phyloP scores from a whole-genome alignment of 106 monocot genomes.

The Vanilla planifolia region DNA sequence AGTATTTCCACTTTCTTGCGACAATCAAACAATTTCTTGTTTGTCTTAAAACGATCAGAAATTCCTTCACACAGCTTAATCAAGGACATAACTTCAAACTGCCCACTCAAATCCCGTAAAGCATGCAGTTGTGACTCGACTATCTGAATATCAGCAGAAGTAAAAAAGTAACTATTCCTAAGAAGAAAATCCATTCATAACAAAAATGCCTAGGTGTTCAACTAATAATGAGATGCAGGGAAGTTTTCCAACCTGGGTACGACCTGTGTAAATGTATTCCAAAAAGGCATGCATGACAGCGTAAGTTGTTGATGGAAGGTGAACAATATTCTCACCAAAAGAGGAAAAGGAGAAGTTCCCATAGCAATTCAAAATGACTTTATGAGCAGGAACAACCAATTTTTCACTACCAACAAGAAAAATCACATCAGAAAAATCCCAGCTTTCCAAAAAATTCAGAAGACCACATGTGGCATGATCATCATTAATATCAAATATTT shows the following conservation, averaged over 20 bases:
- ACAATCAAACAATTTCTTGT: slow-evolving; percentile 38
- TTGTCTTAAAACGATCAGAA: slow-evolving; percentile 38
- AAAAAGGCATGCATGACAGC: slow-evolving; percentile 63
- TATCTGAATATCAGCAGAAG: slow-evolving; percentile 31
- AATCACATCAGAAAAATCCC: slow-evolving; percentile 71
- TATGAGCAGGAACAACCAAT: slow-evolving; percentile 75
- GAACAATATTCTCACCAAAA: slow-evolving; percentile 26
- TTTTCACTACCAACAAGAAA: slow-evolving; percentile 61
- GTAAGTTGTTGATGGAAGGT: slow-evolving; percentile 61
- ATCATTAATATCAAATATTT: slow-evolving; percentile 16
- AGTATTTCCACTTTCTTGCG: slow-evolving; percentile 54
- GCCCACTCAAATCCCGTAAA: slow-evolving; percentile 43
- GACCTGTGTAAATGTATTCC: slow-evolving; percentile 76
- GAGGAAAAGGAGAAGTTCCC: slow-evolving; percentile 45
- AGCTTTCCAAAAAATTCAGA: slow-evolving; percentile 65
- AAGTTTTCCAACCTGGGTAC: slow-evolving; percentile 39
- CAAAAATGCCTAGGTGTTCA: not conserved
- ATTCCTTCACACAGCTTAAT: slow-evolving; percentile 59
- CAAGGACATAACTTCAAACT: slow-evolving; percentile 57
- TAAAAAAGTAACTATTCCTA: not conserved
- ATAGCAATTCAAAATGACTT: slow-evolving; percentile 49
- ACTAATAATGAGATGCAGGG: not conserved
- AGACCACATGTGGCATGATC: slow-evolving; percentile 45
- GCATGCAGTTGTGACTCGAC: slow-evolving; percentile 44
- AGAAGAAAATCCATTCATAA: not conserved